Base-by-base conservation (phyloP, 352 stramenopile species). In the Pythium grandisporangium region DNA sequence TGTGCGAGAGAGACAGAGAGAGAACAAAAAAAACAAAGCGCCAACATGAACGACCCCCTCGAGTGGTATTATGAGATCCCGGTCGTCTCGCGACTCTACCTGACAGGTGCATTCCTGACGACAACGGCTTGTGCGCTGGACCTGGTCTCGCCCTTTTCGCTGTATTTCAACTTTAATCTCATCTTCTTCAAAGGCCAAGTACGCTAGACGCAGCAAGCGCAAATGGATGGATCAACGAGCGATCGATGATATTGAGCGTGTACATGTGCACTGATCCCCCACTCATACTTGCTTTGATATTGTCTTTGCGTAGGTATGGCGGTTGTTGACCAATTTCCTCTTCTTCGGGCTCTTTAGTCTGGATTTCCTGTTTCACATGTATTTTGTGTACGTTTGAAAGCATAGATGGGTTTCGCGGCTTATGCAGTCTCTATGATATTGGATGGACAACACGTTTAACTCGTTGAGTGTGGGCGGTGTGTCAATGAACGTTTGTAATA, bases 361-460 rank as follows among this genome's bases (percentile, higher is more conserved):
- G 30, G 96, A 99, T 54, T 99, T 99, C 63, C 64, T 99, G 30
- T 99, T 99, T 67, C 95, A 99, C 74, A 99, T 99, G 96, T 99
- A 99, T 73, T 99, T 99, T 69, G 80, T 99, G 81, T 93, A 75
- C 24, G 57, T 67, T 12, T 14, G n/a, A n/a, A n/a, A n/a, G n/a
- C n/a, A n/a, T n/a, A n/a, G n/a, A n/a, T n/a, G n/a, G n/a, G n/a
- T n/a, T n/a, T n/a, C n/a, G n/a, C n/a, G n/a, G n/a, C n/a, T n/a
- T n/a, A n/a, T n/a, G n/a, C n/a, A n/a, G n/a, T n/a, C n/a, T n/a
- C n/a, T n/a, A n/a, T n/a, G n/a, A n/a, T n/a, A n/a, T n/a, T n/a
- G n/a, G n/a, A n/a, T n/a, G n/a, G n/a, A n/a, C n/a, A n/a, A n/a
- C n/a, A n/a, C n/a, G n/a, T n/a, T n/a, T n/a, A n/a, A n/a, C n/a